Evolutionary conservation across 169 alveolate species (phyloP), one percentile per base, ranked within the genome.

Genomic region (Eimeria tenella): DNA sequence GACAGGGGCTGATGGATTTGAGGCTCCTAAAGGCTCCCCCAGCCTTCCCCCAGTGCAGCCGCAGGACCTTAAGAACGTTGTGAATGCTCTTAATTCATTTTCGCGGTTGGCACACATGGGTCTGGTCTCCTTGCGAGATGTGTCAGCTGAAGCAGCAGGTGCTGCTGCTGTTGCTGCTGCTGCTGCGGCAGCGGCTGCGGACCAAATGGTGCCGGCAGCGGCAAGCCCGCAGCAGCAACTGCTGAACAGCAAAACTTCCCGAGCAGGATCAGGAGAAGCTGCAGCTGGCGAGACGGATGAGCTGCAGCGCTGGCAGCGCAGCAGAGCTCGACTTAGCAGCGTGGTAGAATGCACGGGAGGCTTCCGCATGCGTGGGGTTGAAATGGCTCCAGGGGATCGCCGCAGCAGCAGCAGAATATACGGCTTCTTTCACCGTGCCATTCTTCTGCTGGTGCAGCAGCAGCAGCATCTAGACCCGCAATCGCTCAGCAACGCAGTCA

Each of bases 401-500:
- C 82, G 82, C 55, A 71, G 82, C 82, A 71, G 82, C 82, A 71
- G 82, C 82, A 71, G 82, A 25, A 71, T 71, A 5, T 71, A 71
- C 53, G 82, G 55, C 15, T 31, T 71, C 56, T 71, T 71, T 42
- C 82, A 71, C 49, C 17, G 82, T 10, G 82, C 82, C 5, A 21
- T 71, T 5, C 53, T 71, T 25, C 82, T 71, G 50, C 55, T 71
- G 82, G 82, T 71, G 82, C 82, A 71, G 82, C 56, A 71, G 55
- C 82, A 71, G 82, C 82, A 71, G 21, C 82, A 71, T 13, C 82
- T 71, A 5, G 82, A 71, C 23, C 82, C 82, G 55, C 82, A 71
- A 50, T 71, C 82, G 2, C 82, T 71, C 19, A 71, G 82, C 53
- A 71, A 71, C 53, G 82, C 82, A 5, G 82, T 71, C 53, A 71